Percentiles rank a stretch among this genome's conserved stretches.
These are phyloP conservation scores for Anthostomella pinea DNA, from an alignment of 2,329 filamentous ascomycete species.

Conservation along the genomic window DNA sequence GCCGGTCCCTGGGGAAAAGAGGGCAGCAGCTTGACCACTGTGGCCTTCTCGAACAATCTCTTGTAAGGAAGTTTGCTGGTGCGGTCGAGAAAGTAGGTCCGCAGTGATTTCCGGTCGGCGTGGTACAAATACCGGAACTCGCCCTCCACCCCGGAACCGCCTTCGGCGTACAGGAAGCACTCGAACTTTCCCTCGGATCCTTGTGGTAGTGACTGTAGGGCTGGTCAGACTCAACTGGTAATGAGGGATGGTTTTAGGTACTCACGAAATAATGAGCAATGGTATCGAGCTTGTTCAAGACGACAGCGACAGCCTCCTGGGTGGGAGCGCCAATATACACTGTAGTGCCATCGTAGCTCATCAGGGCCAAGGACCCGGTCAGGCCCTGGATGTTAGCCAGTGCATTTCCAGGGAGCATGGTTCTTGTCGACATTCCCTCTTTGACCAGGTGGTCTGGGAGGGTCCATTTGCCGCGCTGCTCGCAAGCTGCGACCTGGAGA, in stretches of 20 bases:
- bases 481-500: slow-evolving; percentile 10
- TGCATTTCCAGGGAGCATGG: slow-evolving; percentile 8
- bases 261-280: slow-evolving; percentile 22
- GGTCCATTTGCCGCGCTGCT: slow-evolving; percentile 12
- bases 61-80: slow-evolving; percentile 9
- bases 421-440: slow-evolving; percentile 1
- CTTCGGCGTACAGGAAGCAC: slow-evolving; percentile 21
- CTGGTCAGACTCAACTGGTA: slow-evolving; percentile 8
- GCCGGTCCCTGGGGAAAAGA: neutral
- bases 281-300: slow-evolving; percentile 20
- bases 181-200: slow-evolving; percentile 5
- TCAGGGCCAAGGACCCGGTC: slow-evolving; percentile 15
- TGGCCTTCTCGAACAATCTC: slow-evolving; percentile 13
- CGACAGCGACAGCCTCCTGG: slow-evolving; percentile 2
- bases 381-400: slow-evolving; percentile 14
- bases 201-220: neutral
- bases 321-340: slow-evolving; percentile 21
- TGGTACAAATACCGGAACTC: slow-evolving; percentile 19
- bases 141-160: slow-evolving; percentile 6
- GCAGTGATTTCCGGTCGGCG: slow-evolving; percentile 7
- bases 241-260: neutral
- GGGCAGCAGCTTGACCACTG: slow-evolving; percentile 12
- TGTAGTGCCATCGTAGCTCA: slow-evolving; percentile 6
- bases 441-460: slow-evolving; percentile 7
- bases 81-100: slow-evolving; percentile 22